phyloP scores from a whole-genome alignment of 2,329 filamentous ascomycete genomes.

The Fusarium stilboides region DNA sequence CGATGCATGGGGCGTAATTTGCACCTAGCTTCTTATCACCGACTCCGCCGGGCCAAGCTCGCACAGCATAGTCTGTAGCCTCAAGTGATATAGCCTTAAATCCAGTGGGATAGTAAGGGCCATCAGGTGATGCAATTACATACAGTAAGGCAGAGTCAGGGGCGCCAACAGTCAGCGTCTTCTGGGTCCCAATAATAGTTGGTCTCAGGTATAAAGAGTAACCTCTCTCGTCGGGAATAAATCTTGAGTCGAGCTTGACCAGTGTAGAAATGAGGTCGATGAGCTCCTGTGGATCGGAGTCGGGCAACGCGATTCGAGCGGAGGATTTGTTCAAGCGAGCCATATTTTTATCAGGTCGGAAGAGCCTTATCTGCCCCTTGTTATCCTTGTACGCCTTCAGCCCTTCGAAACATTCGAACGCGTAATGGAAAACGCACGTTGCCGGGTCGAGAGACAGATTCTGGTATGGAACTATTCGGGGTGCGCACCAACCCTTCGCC shows the following conservation, averaged over 20 bases:
- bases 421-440: slow-evolving; percentile 98
- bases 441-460: slow-evolving; percentile 97
- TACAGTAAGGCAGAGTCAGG: slow-evolving; percentile 93
- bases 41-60: slow-evolving; percentile 97
- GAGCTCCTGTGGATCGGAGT: slow-evolving; percentile 80
- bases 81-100: slow-evolving; percentile 98
- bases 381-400: slow-evolving; percentile 99
- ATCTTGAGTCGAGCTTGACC: slow-evolving; percentile 84
- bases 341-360: slow-evolving; percentile 98
- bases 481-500: slow-evolving; percentile 83
- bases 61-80: slow-evolving; percentile 95
- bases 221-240: slow-evolving; percentile 88
- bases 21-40: slow-evolving; percentile 98
- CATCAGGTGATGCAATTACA: slow-evolving; percentile 95
- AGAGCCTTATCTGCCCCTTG: slow-evolving; percentile 83
- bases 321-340: slow-evolving; percentile 91
- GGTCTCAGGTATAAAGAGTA: slow-evolving; percentile 97
- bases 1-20: slow-evolving; percentile 97
- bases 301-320: slow-evolving; percentile 92
- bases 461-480: slow-evolving; percentile 93
- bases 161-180: slow-evolving; percentile 90
- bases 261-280: slow-evolving; percentile 87
- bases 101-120: slow-evolving; percentile 97
- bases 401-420: slow-evolving; percentile 97
- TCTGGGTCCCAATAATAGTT: slow-evolving; percentile 97